phyloP scores from a whole-genome alignment of 2,329 filamentous ascomycete species.

The Calonectria ilicicola region DNA sequence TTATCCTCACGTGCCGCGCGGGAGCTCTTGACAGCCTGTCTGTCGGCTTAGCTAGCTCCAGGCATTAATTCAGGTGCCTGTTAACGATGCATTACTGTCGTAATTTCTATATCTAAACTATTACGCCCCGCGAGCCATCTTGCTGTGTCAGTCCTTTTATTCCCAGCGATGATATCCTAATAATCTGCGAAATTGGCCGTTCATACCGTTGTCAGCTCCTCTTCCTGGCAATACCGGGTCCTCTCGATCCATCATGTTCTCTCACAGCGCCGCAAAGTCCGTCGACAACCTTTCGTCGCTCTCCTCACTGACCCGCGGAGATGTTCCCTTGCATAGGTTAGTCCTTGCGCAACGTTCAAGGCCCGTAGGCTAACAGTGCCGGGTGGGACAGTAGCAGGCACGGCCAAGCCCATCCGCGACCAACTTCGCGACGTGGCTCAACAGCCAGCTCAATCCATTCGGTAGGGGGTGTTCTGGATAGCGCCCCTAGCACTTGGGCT shows the following conservation, averaged over 20 bases:
- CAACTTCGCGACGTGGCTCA: constrained; percentile 77
- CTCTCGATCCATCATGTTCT: constrained; percentile 65
- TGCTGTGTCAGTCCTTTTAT: constrained; percentile 31
- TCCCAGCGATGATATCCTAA: constrained; percentile 62
- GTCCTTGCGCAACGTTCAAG: constrained; percentile 19
- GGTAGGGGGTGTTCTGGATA: constrained; percentile 85
- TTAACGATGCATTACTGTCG: constrained; percentile 32
- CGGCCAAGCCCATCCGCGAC: constrained; percentile 59
- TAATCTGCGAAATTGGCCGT: constrained; percentile 51
- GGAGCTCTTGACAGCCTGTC: constrained; percentile 39
- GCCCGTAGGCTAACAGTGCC: constrained; percentile 36
- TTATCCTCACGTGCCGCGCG: constrained; percentile 37
- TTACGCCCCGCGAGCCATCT: constrained; percentile 16
- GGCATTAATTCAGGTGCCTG: constrained; percentile 33
- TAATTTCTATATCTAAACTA: constrained; percentile 31
- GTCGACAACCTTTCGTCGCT: constrained; percentile 72
- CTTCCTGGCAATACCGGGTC: constrained; percentile 23
- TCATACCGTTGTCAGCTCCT: constrained; percentile 51
- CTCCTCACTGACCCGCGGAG: constrained; percentile 62
- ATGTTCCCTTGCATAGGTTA: constrained; percentile 72
- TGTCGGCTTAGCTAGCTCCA: constrained; percentile 28
- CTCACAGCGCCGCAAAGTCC: constrained; percentile 70
- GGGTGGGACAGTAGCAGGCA: constrained; percentile 52
- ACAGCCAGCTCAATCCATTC: constrained; percentile 90
- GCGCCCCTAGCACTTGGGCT: constrained; percentile 67